Conservation (phyloP, 2,329 filamentous ascomycete genomes). For the Neopestalotiopsis rosae region DNA sequence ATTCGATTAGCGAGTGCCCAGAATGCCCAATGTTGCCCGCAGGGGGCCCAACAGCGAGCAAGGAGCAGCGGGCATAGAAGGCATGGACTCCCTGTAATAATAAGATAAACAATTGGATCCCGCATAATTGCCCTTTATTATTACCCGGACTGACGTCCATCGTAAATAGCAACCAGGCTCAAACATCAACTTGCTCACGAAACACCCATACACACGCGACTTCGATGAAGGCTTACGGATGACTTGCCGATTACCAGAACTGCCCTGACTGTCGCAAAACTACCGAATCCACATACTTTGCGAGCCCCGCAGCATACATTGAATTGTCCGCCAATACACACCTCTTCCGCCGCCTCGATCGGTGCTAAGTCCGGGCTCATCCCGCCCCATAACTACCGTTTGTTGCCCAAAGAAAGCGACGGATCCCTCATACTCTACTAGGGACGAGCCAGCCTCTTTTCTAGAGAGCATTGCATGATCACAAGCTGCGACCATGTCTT, state of each 20-base stretch:
- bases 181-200: conserved; percentile 1
- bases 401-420: background rate
- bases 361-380: background rate
- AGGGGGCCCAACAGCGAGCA: background rate
- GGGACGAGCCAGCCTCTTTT: background rate
- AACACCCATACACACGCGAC: background rate
- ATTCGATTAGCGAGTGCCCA: conserved; percentile 1
- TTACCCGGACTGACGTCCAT: conserved; percentile 1
- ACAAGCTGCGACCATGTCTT: conserved; percentile 49
- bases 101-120: conserved; percentile 17
- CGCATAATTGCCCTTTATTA: conserved; percentile 11
- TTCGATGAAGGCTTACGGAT: conserved; percentile 11
- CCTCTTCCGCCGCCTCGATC: background rate
- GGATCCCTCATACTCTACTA: background rate
- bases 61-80: conserved; percentile 2
- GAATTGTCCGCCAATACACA: background rate
- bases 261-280: background rate
- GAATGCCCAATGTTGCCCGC: background rate
- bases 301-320: background rate
- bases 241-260: background rate
- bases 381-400: conserved; percentile 1
- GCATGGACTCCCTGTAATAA: conserved; percentile 11
- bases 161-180: conserved; percentile 18
- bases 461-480: background rate
- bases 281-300: background rate